These are phyloP conservation scores for Glycyrrhiza uralensis DNA, from an alignment of 306 rosid species.

Conservation along the genomic window DNA sequence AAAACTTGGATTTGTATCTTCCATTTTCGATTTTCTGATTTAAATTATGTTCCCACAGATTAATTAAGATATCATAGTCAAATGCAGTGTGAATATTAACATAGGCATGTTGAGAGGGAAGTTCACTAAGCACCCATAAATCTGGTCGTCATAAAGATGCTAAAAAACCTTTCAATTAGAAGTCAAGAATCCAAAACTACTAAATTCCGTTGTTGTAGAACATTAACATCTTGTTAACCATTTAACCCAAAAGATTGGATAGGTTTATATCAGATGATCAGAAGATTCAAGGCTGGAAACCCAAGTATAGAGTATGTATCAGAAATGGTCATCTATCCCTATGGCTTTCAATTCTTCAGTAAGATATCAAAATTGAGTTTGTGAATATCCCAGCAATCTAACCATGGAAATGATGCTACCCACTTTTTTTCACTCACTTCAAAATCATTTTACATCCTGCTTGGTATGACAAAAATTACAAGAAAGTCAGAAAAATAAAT, in stretches of 20 bases:
- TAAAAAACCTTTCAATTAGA: not conserved
- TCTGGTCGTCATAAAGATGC: not conserved
- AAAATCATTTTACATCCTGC: not conserved
- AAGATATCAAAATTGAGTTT: not conserved
- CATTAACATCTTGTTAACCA: not conserved
- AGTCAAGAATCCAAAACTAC: not conserved
- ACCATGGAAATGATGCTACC: not conserved
- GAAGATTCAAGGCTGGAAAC: not conserved
- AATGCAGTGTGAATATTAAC: not conserved
- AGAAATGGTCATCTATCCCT: not conserved
- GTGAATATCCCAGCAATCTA: not conserved
- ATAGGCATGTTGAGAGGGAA: not conserved
- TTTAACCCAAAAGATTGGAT: not conserved
- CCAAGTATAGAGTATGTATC: not conserved
- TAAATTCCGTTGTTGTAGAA: not conserved
- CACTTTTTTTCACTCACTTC: not conserved
- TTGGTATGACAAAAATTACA: not conserved
- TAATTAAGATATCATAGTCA: not conserved
- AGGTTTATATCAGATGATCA: not conserved
- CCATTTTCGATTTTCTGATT: not conserved
- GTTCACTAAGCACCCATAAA: not conserved
- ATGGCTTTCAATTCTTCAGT: not conserved
- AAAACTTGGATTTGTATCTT: not conserved
- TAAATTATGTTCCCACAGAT: not conserved
- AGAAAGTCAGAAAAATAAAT: not conserved